Conservation (phyloP, 352 stramenopile species). For the Vaucheria bursata region DNA sequence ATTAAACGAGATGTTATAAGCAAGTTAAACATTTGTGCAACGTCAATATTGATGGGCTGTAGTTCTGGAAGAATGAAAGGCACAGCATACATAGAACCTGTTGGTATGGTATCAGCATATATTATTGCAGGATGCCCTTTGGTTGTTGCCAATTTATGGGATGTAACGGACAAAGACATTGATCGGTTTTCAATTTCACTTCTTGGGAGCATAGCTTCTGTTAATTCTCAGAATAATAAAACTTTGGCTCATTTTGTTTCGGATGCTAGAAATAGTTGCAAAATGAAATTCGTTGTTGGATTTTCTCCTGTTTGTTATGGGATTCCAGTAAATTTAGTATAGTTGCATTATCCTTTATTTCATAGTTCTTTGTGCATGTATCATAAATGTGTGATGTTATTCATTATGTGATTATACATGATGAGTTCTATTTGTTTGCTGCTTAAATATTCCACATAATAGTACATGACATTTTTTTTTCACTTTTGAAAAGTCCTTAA, state of each 20-base stretch:
- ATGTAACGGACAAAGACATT: slow-evolving; percentile 96
- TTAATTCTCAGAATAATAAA: not conserved
- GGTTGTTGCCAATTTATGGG: slow-evolving; percentile 97
- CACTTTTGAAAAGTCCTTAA: no score
- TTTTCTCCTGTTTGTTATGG: slow-evolving; percentile 46
- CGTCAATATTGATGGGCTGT: slow-evolving; percentile 91
- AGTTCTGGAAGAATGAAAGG: slow-evolving; percentile 52
- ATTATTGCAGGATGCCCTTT: slow-evolving; percentile 74
- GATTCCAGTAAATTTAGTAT: no score
- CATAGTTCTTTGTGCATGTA: no score
- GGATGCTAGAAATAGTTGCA: slow-evolving; percentile 21
- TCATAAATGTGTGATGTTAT: no score
- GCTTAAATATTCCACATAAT: no score
- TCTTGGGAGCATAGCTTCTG: slow-evolving; percentile 50
- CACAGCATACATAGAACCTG: slow-evolving; percentile 71
- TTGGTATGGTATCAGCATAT: slow-evolving; percentile 86
- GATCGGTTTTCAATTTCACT: slow-evolving; percentile 70
- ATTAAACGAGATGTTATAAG: slow-evolving; percentile 49
- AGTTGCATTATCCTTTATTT: no score
- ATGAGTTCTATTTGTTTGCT: no score
- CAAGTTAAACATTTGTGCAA: slow-evolving; percentile 51
- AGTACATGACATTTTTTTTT: no score
- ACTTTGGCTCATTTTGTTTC: slow-evolving; percentile 36
- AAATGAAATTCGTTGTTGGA: slow-evolving; percentile 40
- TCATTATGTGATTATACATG: no score